Conservation (phyloP, 768 basidiomycete species). For the Gelatoporia subvermispora region DNA sequence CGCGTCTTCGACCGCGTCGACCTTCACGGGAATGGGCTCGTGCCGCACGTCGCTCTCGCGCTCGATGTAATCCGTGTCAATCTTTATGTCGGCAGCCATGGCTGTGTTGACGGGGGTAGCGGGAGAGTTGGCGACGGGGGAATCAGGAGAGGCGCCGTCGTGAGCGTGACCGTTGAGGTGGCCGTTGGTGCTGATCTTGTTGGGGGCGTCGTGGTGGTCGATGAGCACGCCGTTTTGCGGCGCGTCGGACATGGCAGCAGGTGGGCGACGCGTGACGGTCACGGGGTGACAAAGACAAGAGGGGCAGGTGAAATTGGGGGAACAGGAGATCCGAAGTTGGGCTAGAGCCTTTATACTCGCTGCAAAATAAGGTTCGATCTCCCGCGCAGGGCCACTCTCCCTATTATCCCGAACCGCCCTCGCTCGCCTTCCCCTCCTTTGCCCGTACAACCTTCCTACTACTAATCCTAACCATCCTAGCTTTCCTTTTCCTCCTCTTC, state of each 20-base stretch:
- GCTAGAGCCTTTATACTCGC: constrained; percentile 76
- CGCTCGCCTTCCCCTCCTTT: constrained; percentile 18
- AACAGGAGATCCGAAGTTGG: constrained; percentile 57
- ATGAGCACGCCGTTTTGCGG: constrained; percentile 17
- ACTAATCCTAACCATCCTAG: constrained; percentile 6
- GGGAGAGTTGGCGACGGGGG: constrained; percentile 45
- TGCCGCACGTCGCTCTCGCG: constrained; percentile 66
- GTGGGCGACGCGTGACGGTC: constrained; percentile 63
- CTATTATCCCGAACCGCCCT: constrained; percentile 26
- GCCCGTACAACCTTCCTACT: constrained; percentile 17
- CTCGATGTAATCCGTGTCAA: constrained; percentile 56
- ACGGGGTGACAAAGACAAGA: constrained; percentile 36
- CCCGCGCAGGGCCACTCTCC: constrained; percentile 66
- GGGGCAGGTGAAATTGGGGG: constrained; percentile 58
- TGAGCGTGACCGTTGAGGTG: constrained; percentile 17
- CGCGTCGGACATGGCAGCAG: constrained; percentile 56
- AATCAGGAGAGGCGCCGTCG: constrained; percentile 25
- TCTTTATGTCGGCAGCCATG: constrained; percentile 51
- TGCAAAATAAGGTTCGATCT: constrained; percentile 82
- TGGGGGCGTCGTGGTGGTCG: constrained; percentile 21
- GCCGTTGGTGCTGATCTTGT: constrained; percentile 2
- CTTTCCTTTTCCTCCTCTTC: constrained; percentile 55
- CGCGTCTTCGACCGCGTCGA: constrained; percentile 37
- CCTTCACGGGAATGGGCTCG: constrained; percentile 50
- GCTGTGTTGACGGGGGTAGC: constrained; percentile 54